Evolutionary conservation across 257 asterid species (phyloP).

Genomic region (Orobanche coerulescens): DNA sequence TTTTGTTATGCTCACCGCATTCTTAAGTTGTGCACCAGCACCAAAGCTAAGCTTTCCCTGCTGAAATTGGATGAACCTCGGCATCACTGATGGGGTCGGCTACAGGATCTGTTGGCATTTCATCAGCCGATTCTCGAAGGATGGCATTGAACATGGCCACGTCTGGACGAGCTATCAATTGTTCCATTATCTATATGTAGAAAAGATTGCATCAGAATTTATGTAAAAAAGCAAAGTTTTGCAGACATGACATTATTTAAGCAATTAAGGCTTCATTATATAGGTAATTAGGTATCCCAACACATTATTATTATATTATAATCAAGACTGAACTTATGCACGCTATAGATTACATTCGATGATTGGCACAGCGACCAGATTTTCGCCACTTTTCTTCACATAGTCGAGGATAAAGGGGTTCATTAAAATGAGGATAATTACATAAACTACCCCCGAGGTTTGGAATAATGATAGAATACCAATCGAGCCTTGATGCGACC

Average conservation of each 20-base stretch:
- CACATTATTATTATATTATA: not conserved
- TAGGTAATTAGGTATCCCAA: not conserved
- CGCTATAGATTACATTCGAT: not conserved
- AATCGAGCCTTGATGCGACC: not conserved
- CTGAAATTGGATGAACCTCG: slow-evolving; percentile 67
- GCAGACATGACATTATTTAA: slow-evolving; percentile 4
- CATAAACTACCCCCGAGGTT: not conserved
- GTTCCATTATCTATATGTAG: slow-evolving; percentile 63
- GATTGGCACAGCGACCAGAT: not conserved
- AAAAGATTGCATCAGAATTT: slow-evolving; percentile 2
- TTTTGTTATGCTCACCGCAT: slow-evolving; percentile 41
- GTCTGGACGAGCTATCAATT: slow-evolving; percentile 64
- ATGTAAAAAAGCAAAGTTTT: not conserved
- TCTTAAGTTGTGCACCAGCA: slow-evolving; percentile 84
- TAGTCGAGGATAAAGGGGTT: not conserved
- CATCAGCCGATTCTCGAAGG: slow-evolving; percentile 72
- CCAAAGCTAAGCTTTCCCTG: slow-evolving; percentile 79
- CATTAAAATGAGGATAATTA: not conserved
- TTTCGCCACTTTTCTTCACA: not conserved
- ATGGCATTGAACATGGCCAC: slow-evolving; percentile 88
- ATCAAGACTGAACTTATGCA: not conserved
- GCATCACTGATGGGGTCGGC: slow-evolving; percentile 82
- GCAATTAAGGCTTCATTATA: slow-evolving; percentile 11
- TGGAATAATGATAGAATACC: too few species aligned
- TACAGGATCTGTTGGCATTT: slow-evolving; percentile 80